These are phyloP conservation scores for Dittrichia graveolens DNA, from an alignment of 129 eudicot species.

Conservation along the genomic window DNA sequence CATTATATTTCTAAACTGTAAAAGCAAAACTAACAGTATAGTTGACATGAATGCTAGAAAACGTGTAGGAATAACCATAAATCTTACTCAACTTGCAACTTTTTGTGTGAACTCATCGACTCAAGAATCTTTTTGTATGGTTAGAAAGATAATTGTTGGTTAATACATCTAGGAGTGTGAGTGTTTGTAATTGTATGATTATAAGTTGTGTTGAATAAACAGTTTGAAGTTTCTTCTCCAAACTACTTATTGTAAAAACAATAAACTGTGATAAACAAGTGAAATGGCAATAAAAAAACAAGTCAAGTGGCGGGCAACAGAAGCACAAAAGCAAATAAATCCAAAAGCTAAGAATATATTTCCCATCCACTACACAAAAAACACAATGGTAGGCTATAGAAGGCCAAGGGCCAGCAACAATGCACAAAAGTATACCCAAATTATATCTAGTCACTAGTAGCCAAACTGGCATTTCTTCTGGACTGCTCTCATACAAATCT, in stretches of 20 bases:
- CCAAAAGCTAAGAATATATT: constrained; percentile 41
- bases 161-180: background rate
- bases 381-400: constrained; percentile 37
- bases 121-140: too few species aligned
- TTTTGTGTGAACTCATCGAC: background rate
- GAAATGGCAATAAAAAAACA: constrained; percentile 9
- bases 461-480: constrained; percentile 36
- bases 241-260: background rate
- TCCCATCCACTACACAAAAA: constrained; percentile 17
- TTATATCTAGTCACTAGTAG: constrained; percentile 26
- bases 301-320: constrained; percentile 29
- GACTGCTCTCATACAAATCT: constrained; percentile 15
- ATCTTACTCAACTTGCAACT: too few species aligned
- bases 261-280: constrained; percentile 1
- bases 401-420: constrained; percentile 35
- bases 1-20: background rate
- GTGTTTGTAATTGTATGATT: too few species aligned
- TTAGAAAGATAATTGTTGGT: background rate
- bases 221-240: too few species aligned
- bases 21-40: background rate
- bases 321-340: constrained; percentile 23
- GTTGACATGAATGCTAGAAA: background rate
- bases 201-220: too few species aligned
- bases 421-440: constrained; percentile 20
- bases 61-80: background rate